Percentiles rank a stretch among this genome's conserved stretches.
These are phyloP conservation scores for Trichosporon coremiiforme DNA, from an alignment of 1,284 basidiomycete genomes.

Conservation along the genomic window DNA sequence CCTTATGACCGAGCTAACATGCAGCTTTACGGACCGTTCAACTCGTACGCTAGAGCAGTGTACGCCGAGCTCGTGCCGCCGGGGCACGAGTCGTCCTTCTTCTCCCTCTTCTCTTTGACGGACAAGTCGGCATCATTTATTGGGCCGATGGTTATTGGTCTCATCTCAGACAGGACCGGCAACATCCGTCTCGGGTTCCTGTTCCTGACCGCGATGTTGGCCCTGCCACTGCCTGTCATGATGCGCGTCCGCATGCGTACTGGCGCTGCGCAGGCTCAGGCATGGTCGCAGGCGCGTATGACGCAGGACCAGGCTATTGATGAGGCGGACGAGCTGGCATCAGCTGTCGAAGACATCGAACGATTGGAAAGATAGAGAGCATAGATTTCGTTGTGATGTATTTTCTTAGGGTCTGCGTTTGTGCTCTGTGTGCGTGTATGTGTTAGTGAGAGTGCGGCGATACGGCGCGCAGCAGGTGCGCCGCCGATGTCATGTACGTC, in stretches of 20 bases:
- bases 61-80: constrained; percentile 55
- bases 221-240: constrained; percentile 75
- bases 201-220: constrained; percentile 78
- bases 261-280: constrained; percentile 65
- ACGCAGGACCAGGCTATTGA: neutral
- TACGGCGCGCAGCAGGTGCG: neutral
- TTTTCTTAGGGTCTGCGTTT: neutral
- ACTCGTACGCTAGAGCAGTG: constrained; percentile 53
- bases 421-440: neutral
- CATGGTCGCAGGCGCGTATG: constrained; percentile 31
- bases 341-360: neutral
- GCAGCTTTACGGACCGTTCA: constrained; percentile 55
- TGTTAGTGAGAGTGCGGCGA: neutral
- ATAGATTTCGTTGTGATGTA: neutral
- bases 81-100: constrained; percentile 59
- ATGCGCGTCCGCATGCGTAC: constrained; percentile 67
- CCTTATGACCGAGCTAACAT: constrained; percentile 68
- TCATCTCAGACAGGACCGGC: constrained; percentile 80
- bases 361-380: neutral
- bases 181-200: constrained; percentile 88
- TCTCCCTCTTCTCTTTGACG: constrained; percentile 83
- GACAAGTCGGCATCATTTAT: constrained; percentile 81
- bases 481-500: neutral
- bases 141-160: constrained; percentile 80
- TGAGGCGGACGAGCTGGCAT: neutral